Evolutionary conservation across 768 basidiomycete genomes (phyloP).

Genomic region (Collybiopsis confluens): DNA sequence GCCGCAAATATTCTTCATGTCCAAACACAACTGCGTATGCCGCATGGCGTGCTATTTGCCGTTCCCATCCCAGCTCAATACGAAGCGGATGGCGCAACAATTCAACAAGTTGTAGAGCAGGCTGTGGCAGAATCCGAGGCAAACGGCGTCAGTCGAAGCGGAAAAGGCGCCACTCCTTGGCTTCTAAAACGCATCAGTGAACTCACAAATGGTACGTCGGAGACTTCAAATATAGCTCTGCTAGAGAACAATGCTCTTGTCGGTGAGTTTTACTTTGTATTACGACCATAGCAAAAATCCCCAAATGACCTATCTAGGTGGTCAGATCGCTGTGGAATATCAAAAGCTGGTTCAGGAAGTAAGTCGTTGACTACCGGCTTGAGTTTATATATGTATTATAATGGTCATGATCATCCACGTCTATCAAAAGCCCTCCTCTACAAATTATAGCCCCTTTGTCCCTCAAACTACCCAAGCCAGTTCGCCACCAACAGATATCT

Average conservation of each 20-base stretch:
- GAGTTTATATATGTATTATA: slow-evolving; percentile 5
- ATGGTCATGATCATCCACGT: not conserved
- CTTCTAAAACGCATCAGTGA: slow-evolving; percentile 78
- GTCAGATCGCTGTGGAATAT: slow-evolving; percentile 76
- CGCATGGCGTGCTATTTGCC: slow-evolving; percentile 77
- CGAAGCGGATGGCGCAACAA: slow-evolving; percentile 56
- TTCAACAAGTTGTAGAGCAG: slow-evolving; percentile 78
- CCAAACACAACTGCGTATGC: slow-evolving; percentile 65
- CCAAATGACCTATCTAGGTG: slow-evolving; percentile 39
- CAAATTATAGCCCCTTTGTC: not conserved
- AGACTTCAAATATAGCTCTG: slow-evolving; percentile 78
- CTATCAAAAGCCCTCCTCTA: slow-evolving; percentile 5
- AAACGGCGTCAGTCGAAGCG: slow-evolving; percentile 71
- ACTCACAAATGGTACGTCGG: slow-evolving; percentile 70
- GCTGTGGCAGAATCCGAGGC: slow-evolving; percentile 82
- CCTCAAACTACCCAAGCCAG: not conserved
- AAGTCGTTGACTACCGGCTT: slow-evolving; percentile 18
- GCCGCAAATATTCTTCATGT: slow-evolving; percentile 74
- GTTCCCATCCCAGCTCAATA: slow-evolving; percentile 85
- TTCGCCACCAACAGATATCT: not conserved
- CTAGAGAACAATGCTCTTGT: slow-evolving; percentile 84
- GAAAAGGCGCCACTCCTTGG: slow-evolving; percentile 96
- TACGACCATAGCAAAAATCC: not conserved
- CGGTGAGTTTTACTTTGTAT: slow-evolving; percentile 43
- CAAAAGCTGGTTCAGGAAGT: slow-evolving; percentile 43